Percentiles rank a stretch among this genome's conserved stretches.
Evolutionary conservation across 2,329 filamentous ascomycete species (phyloP).

Genomic region (Microdochium nivale): DNA sequence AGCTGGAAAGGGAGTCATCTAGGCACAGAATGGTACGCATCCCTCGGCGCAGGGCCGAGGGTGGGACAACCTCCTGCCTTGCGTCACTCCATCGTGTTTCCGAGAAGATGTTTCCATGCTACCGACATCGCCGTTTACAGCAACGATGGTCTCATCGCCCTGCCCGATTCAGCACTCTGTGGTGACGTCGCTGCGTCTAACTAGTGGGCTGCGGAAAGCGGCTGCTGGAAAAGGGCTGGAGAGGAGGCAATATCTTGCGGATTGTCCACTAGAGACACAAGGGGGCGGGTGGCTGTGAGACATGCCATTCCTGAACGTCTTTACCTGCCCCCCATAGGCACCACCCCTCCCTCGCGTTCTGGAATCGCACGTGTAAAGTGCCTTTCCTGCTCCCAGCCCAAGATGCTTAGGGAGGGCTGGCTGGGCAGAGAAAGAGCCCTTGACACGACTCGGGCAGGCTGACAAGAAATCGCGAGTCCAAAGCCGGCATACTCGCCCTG

Average conservation of each 20-base stretch:
- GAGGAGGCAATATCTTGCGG: background rate
- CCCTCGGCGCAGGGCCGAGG: background rate
- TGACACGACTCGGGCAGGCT: background rate
- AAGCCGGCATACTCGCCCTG: background rate
- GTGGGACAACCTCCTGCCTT: background rate
- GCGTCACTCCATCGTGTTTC: too few relatives aligned
- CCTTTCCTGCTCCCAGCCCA: background rate
- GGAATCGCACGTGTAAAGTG: background rate
- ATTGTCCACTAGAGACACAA: background rate
- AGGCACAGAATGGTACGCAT: background rate
- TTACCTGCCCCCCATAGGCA: background rate
- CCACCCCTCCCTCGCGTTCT: background rate
- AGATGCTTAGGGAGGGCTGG: background rate
- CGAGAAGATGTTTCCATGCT: too few relatives aligned
- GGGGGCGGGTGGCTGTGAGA: background rate
- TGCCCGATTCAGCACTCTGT: background rate
- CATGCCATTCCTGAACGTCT: background rate
- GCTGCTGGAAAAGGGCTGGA: background rate
- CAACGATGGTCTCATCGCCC: background rate
- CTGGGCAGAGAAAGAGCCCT: background rate
- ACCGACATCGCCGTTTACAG: background rate
- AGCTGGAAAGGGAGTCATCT: too few relatives aligned
- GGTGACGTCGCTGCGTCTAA: background rate
- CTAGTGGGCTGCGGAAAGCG: background rate
- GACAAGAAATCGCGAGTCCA: background rate